phyloP scores from a whole-genome alignment of 129 eudicot species.

The Scalesia atractyloides region DNA sequence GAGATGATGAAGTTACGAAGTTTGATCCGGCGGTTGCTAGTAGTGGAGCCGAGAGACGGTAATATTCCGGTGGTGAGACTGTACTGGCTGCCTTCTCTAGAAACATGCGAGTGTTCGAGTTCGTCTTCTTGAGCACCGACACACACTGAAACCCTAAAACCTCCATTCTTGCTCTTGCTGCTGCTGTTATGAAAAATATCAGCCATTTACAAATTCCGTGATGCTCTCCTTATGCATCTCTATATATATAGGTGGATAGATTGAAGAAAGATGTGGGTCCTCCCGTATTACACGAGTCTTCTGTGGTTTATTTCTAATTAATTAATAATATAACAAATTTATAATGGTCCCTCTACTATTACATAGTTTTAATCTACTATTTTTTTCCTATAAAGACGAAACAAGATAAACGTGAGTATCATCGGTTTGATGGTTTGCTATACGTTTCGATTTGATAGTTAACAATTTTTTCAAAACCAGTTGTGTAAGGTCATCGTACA shows the following conservation, averaged over 20 bases:
- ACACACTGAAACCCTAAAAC: slow-evolving; percentile 54
- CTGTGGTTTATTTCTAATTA: not conserved
- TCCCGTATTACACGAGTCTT: not conserved
- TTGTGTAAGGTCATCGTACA: not conserved
- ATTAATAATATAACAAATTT: no score
- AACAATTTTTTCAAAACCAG: not conserved
- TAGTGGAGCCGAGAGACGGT: slow-evolving; percentile 60
- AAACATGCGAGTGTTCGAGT: slow-evolving; percentile 50
- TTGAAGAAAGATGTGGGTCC: not conserved
- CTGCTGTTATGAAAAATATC: not conserved
- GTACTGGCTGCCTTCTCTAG: slow-evolving; percentile 71
- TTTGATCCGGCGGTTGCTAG: slow-evolving; percentile 35
- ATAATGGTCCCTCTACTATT: not conserved
- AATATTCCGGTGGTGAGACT: slow-evolving; percentile 48
- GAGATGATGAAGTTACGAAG: slow-evolving; percentile 51
- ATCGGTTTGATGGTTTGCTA: not conserved
- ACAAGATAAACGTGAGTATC: no score
- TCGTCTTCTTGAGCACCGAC: slow-evolving; percentile 40
- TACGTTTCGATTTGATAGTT: not conserved
- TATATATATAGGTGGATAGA: not conserved
- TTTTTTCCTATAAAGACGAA: no score
- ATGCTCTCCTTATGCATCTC: not conserved
- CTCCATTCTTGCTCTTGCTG: slow-evolving; percentile 15
- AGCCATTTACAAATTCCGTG: slow-evolving; percentile 15
- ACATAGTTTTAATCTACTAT: not conserved